Base-by-base conservation (phyloP, 2,329 filamentous ascomycete species). In the Colletotrichum trifolii region DNA sequence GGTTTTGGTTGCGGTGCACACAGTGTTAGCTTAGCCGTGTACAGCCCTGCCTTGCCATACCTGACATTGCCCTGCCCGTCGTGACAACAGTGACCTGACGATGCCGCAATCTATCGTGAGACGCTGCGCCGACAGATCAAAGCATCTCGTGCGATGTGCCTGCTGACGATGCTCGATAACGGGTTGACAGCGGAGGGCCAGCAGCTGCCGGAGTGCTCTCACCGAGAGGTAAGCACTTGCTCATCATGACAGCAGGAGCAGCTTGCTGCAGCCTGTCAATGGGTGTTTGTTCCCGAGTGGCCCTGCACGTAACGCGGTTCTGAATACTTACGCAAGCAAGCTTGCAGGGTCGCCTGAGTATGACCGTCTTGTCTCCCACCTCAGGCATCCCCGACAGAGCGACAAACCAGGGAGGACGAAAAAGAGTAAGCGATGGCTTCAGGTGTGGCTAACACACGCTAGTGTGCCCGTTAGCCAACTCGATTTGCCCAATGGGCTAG, bases 251-350 rank as follows among this genome's bases (percentile, higher is more conserved):
- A 55, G 36, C 38, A 55, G 58, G 13, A 49, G 49, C 43, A 54
- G 48, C 45, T 50, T 50, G 15, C 57, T 61, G 45, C 58, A 36
- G 45, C 50, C 46, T 40, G 45, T 35, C 40, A 55, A 40, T 40
- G 38, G 36, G 48, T 46, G 62, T 39, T 35, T 43, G 25, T 64
- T 42, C 50, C 61, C 35, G 34, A 33, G 46, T 64, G 38, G 36
- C 43, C 56, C 50, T 65, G 57, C 46, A 42, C 35, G 40, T 39
- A 62, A 61, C n/a, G 62, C 13, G 47, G 36, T 36, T 47, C 52
- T 62, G 43, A 25, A 25, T 25, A 25, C 25, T 5, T 25, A 25
- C n/a, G 46, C 12, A 15, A 47, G 33, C 58, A 62, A 56, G 58
- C 57, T 42, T 42, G 40, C 52, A 42, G 47, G 34, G 15, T 53